Evolutionary conservation across 2,329 filamentous ascomycete genomes (phyloP), one percentile per base, ranked within the genome.

Genomic region (Trichoderma sp.): DNA sequence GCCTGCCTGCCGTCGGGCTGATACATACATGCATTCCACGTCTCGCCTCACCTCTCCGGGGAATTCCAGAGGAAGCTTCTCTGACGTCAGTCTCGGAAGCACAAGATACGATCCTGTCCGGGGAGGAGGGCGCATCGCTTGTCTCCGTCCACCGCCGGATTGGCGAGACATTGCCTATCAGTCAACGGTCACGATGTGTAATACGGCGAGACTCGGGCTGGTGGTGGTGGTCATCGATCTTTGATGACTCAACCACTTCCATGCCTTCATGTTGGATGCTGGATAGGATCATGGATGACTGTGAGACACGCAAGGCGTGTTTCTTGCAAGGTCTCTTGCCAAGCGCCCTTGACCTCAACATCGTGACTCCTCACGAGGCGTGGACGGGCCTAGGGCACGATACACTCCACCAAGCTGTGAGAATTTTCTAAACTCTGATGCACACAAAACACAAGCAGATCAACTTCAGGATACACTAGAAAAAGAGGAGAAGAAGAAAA

Each of bases 81-180:
- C 47, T 61, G 58, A 61, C 58, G 58, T 61, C 58, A 61, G 58
- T 61, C 3, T 30, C 17, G 26, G n/a, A 44, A 21, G 19, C 58
- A 51, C 41, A 51, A 30, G 24, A 19, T 44, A 21, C 28, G 24
- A 44, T 12, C 19, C 19, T 39, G 19, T 10, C 39, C 43, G 30
- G 47, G 45, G 47, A 5, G 45, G 28, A 17, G 30, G 14, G 15
- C 10, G 17, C 26, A 19, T 14, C 56, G 30, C 26, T 4, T 39
- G 17, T 43, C 21, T 30, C 15, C 45, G 17, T 34, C 17, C 47
- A 61, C 58, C 58, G 58, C 58, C 58, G 24, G 39, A 45, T 34
- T 34, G n/a, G n/a, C 44, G 44, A 45, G 43, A 45, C 34, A 39
- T 12, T 34, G 34, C 12, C 34, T 39, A 39, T 39, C 34, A 39